Percentiles rank a stretch among this genome's conserved stretches.
These are phyloP conservation scores for Oleoguttula mirabilis DNA, from an alignment of 495 filamentous ascomycete genomes.

Conservation along the genomic window DNA sequence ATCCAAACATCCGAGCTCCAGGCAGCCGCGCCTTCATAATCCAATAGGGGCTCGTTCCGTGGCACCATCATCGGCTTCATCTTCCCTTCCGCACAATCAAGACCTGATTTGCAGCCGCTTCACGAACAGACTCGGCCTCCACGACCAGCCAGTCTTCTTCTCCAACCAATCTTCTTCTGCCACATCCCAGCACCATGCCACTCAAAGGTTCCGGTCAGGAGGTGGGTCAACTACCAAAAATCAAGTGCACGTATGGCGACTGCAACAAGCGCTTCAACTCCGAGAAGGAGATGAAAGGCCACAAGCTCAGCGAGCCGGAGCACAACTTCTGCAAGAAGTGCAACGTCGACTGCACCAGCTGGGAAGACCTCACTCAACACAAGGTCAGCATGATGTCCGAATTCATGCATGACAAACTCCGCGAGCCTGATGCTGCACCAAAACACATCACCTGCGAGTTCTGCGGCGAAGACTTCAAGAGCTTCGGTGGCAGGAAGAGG, in stretches of 20 bases:
- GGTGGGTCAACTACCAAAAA: not conserved
- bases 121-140: no score
- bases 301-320: conserved; percentile 33
- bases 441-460: conserved; percentile 39
- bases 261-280: conserved; percentile 24
- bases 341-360: conserved; percentile 37
- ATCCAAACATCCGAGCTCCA: no score
- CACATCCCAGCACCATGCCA: not conserved
- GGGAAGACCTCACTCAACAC: conserved; percentile 30
- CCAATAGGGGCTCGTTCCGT: no score
- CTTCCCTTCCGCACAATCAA: no score
- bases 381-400: conserved; percentile 18
- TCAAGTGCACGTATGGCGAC: conserved; percentile 12
- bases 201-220: conserved; percentile 7
- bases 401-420: conserved; percentile 4
- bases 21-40: no score
- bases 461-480: conserved; percentile 41
- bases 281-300: conserved; percentile 31
- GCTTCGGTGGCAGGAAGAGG: conserved; percentile 32
- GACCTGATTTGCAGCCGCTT: no score
- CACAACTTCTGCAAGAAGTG: conserved; percentile 44
- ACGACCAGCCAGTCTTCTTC: no score
- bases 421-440: conserved; percentile 26
- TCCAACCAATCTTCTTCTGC: no score
- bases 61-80: no score